Conservation (phyloP, 768 basidiomycete species). For the Pisolithus tinctorius region DNA sequence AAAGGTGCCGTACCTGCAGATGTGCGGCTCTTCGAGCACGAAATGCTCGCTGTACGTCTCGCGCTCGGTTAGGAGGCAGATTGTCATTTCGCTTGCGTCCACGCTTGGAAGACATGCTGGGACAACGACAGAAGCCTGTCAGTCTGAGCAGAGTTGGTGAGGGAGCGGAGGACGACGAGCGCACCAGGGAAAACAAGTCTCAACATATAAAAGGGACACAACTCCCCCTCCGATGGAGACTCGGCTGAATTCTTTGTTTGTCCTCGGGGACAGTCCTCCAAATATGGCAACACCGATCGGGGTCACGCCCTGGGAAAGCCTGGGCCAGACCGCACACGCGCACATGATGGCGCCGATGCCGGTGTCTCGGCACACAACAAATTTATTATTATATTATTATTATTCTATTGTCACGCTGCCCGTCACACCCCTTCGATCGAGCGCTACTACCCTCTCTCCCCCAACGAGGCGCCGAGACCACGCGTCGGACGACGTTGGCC, state of each 20-base stretch:
- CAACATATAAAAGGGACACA: constrained; percentile 32
- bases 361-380: constrained; percentile 8
- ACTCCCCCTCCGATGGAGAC: constrained; percentile 17
- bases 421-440: not conserved
- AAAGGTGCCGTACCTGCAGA: constrained; percentile 51
- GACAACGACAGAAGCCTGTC: constrained; percentile 6
- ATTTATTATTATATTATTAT: not conserved
- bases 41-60: constrained; percentile 88
- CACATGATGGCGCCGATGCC: constrained; percentile 17
- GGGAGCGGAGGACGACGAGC: constrained; percentile 24
- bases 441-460: not conserved
- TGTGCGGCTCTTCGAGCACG: constrained; percentile 84
- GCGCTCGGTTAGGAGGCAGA: constrained; percentile 61
- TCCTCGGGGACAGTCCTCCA: constrained; percentile 24
- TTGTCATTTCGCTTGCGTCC: constrained; percentile 72
- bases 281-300: constrained; percentile 31
- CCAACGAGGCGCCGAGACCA: not conserved
- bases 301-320: constrained; percentile 21
- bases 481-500: not conserved
- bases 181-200: constrained; percentile 28
- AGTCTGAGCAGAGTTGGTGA: constrained; percentile 12
- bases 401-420: not conserved
- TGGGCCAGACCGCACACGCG: constrained; percentile 31
- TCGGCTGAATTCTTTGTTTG: constrained; percentile 33
- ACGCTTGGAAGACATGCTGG: constrained; percentile 75